Base-by-base conservation (phyloP, 2,329 filamentous ascomycete species). In the Arthroderma sp. region DNA sequence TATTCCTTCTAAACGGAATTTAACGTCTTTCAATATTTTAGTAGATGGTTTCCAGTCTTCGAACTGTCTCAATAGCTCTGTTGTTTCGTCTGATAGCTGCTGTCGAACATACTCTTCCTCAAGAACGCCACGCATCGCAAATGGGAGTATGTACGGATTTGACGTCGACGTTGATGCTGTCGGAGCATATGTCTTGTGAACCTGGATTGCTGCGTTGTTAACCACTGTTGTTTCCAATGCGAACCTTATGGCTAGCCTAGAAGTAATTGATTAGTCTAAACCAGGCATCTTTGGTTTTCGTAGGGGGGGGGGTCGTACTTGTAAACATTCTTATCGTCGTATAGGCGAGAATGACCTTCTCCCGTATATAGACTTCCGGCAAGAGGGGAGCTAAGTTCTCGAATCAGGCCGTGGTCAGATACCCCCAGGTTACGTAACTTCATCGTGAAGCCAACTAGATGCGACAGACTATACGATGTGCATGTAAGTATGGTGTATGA, bases 391-490 rank as follows among this genome's bases (percentile, higher is more conserved):
- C 88, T 94, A 9, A 98, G 79, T 71, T 98, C 93, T 52, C 90
- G 85, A 62, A 98, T 86, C 5, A 98, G 81, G 4, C 91, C 91
- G 69, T 98, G 93, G 68, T 98, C 93, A 1, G 88, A 86, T 23
- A 97, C 81, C 35, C 93, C 93, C 1, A 96, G 81, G 67, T 98
- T 98, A 56, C 93, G 88, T 8, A 98, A 79, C 67, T 96, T 97
- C 62, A 97, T 81, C 0, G 88, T 86, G 68, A 98, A 96, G 51
- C 90, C 91, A 47, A 98, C 86, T 1, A 98, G 81, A 66, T 95
- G 88, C 1, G 89, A 88, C 54, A 98, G 85, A 67, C 79, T 82
- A 39, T 44, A 4, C 37, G 19, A 47, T 25, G 5, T 6, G 17
- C 52, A n/a, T 17, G 11, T 21, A 13, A 9, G 19, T 52, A 33